Evolutionary conservation across 495 filamentous ascomycete genomes (phyloP), one percentile per base, ranked within the genome.

Genomic region (Penicillium subrubescens): DNA sequence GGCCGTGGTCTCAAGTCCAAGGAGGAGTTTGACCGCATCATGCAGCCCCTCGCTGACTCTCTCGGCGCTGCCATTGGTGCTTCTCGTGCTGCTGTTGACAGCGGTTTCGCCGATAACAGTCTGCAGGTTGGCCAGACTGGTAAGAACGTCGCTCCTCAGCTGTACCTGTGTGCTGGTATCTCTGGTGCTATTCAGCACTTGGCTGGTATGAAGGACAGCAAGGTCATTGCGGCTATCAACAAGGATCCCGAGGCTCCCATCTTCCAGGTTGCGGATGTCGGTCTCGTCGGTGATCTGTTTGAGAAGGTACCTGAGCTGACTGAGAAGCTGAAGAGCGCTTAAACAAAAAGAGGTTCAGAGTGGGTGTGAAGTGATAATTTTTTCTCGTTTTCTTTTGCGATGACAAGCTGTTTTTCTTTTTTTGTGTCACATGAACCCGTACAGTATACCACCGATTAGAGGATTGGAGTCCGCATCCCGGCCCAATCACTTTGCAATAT

Each of bases 131-230:
- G 95, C 12, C 95, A 99, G 81, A 99, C 95, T 8, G 95, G 95
- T 64, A 99, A 99, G 87, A 96, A 97, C 63, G 93, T 99, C 35
- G 95, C 95, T 46, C 95, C 95, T 59, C 90, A 99, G 77, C 81
- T 98, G 64, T 99, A 99, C 74, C 85, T 99, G 62, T 95, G 92
- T 34, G 94, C 93, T 17, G 95, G 95, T 71, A 98, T 99, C 72
- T 95, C 91, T 7, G 95, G 95, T 52, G 95, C 95, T 25, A 99
- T 99, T 66, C 95, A 99, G 80, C 95, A 99, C 85, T 81, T 99
- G 78, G 96, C 96, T 46, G 95, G 95, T 73, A 99, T 99, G 95
- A 99, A 99, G 86, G 95, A 99, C 75, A 96, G 92, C 83, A 99
- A 99, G 84, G 96, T 99, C 64, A 99, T 99, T 84, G 96, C 93